Evolutionary conservation across 106 monocot genomes (phyloP), one percentile per base, ranked within the genome.

Genomic region (Ottelia alismoides): DNA sequence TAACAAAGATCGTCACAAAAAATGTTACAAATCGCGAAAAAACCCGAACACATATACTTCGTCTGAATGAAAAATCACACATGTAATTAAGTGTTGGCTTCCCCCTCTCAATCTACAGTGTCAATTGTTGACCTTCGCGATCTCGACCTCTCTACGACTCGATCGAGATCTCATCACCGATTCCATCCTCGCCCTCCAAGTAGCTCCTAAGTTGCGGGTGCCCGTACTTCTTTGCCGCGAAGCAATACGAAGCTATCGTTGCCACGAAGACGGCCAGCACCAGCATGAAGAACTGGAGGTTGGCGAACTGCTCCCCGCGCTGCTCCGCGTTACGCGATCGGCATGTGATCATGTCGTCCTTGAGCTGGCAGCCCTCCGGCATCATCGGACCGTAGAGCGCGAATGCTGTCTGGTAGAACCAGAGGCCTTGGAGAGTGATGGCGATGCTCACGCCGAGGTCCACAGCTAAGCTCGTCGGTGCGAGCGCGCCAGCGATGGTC

Each of bases 381-480:
- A 98, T 82, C 89, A 85, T 82, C 21, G 82, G 79, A 6, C 96
- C 96, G 29, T 98, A 98, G 51, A 98, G 89, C 11, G 82, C 82
- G 72, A 98, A 98, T 14, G 96, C 96, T 0, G 96, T 98, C 71
- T 98, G 96, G 69, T 98, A 98, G 76, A 98, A 98, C 96, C 96
- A 98, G 29, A 89, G 78, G 47, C 96, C 96, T 53, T 98, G 96
- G 2, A 98, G 79, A 19, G 96, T 77, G 44, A 98, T 66, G 28
- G 68, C 53, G 22, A 80, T 51, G 27, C 85, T 74, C 20, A 56
- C 72, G 29, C 67, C 52, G 18, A 90, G 60, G 61, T 98, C 96
- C 0, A 73, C 78, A 0, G 74, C 52, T 21, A 98, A 70, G 63
- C 78, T 85, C 2, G 65, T 32, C 9, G 85, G 76, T 27, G 78